A percentile compares a stretch with the other conserved stretches of the same genome.
Evolutionary conservation across 2,329 filamentous ascomycete species (phyloP).

Genomic region (Botryotinia convoluta): DNA sequence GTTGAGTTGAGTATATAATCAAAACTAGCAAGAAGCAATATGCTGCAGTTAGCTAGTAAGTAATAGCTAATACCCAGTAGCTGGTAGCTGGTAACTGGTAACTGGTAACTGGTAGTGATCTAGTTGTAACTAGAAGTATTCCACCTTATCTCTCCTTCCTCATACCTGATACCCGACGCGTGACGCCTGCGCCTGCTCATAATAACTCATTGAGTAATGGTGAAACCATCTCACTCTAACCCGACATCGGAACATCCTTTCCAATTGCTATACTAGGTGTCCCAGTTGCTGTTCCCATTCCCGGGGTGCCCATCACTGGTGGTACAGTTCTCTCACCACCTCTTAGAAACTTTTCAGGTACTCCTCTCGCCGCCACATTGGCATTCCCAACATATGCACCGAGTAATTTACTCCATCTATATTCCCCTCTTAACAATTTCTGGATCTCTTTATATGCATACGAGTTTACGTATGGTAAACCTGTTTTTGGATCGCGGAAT

Average conservation of each 20-base stretch:
- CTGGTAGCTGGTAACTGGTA: neutral
- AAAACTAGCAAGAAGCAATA: neutral
- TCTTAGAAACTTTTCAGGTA: slow-evolving; percentile 69
- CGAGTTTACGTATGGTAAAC: slow-evolving; percentile 75
- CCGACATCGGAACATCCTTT: neutral
- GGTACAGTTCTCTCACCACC: neutral
- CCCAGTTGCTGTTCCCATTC: neutral
- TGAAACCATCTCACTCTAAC: neutral
- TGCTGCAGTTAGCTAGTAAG: neutral
- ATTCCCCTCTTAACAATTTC: slow-evolving; percentile 68
- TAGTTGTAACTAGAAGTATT: neutral
- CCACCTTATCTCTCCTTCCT: neutral
- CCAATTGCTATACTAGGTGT: neutral
- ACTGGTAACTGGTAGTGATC: neutral
- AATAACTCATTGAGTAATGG: neutral
- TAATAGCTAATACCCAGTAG: neutral
- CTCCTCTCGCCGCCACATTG: slow-evolving; percentile 65
- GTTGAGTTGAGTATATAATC: neutral
- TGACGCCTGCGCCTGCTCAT: neutral
- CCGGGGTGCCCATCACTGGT: neutral
- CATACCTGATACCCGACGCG: neutral
- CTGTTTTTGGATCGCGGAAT: slow-evolving; percentile 82
- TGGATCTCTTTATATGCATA: slow-evolving; percentile 82
- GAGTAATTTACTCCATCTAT: slow-evolving; percentile 77
- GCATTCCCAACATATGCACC: slow-evolving; percentile 78